Percentiles rank a stretch among this genome's conserved stretches.
These are phyloP conservation scores for Mrakia frigida DNA, from an alignment of 768 basidiomycete species.

Conservation along the genomic window DNA sequence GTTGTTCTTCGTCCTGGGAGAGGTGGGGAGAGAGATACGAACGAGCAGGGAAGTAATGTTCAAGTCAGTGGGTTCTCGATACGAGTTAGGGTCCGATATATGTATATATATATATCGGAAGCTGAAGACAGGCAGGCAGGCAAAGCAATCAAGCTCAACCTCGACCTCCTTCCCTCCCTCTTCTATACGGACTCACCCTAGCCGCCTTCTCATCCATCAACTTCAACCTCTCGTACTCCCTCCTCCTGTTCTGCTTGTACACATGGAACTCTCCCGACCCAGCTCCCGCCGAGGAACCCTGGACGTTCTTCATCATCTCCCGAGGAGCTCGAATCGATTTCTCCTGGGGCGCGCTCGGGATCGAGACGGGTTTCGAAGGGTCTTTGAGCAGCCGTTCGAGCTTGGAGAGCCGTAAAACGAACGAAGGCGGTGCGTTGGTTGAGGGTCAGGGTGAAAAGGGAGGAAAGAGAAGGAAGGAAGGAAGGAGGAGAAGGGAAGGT, in stretches of 20 bases:
- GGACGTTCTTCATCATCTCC: constrained; percentile 94
- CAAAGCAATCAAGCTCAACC: not conserved
- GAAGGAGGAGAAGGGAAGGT: not conserved
- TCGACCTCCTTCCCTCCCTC: not conserved
- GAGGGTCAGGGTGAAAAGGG: not conserved
- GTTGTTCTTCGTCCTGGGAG: constrained; percentile 60
- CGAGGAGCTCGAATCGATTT: constrained; percentile 73
- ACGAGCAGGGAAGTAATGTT: too few species aligned
- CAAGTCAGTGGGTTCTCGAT: too few species aligned
- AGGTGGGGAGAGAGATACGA: not conserved
- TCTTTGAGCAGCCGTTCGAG: constrained; percentile 86
- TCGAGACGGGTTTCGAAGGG: constrained; percentile 70
- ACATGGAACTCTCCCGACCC: constrained; percentile 98
- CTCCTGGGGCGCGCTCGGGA: constrained; percentile 76
- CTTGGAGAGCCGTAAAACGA: constrained; percentile 46
- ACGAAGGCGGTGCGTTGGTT: too few species aligned
- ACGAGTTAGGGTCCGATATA: too few species aligned
- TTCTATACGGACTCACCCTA: constrained; percentile 54
- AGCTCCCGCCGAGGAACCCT: constrained; percentile 94
- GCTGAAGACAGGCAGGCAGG: too few species aligned
- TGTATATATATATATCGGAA: not conserved
- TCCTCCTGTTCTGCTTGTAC: constrained; percentile 86
- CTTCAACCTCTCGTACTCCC: constrained; percentile 93
- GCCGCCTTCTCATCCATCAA: constrained; percentile 75
- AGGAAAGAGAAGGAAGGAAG: not conserved